Evolutionary conservation across 176 grass and related monocot genomes (phyloP).

Genomic region (Aegilops speltoides): DNA sequence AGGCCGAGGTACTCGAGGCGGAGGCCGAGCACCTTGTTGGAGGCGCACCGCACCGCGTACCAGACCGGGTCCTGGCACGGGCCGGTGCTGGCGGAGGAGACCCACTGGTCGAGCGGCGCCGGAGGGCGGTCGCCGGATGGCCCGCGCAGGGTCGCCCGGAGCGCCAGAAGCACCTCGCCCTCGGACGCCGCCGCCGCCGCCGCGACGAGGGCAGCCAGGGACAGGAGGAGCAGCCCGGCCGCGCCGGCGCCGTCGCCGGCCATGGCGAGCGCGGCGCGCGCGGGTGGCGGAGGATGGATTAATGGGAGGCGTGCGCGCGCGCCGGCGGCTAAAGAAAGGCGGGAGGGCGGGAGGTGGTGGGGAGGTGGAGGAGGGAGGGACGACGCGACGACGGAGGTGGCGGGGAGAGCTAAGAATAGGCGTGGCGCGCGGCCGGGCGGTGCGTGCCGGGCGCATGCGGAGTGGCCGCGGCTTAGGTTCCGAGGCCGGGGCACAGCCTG

Average conservation of each 20-base stretch:
- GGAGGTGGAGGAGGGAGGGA: constrained; percentile 6
- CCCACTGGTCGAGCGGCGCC: constrained; percentile 20
- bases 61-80: background rate
- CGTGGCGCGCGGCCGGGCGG: background rate
- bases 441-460: background rate
- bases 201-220: constrained; percentile 11
- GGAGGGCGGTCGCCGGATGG: background rate
- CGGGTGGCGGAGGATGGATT: background rate
- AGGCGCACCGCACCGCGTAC: constrained; percentile 26
- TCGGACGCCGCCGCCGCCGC: background rate
- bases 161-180: constrained; percentile 34
- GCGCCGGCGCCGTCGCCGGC: constrained; percentile 42
- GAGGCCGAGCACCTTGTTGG: constrained; percentile 37
- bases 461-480: constrained; percentile 17
- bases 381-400: constrained; percentile 11
- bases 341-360: constrained; percentile 12
- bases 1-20: constrained; percentile 67
- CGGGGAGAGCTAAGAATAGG: constrained; percentile 47
- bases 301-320: constrained; percentile 27
- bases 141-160: constrained; percentile 31
- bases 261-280: constrained; percentile 42
- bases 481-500: background rate
- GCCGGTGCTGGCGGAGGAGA: background rate
- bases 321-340: constrained; percentile 30
- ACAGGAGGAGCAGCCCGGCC: constrained; percentile 15